Base-by-base conservation (phyloP, 2,329 filamentous ascomycete genomes). In the Colletotrichum liriopes region DNA sequence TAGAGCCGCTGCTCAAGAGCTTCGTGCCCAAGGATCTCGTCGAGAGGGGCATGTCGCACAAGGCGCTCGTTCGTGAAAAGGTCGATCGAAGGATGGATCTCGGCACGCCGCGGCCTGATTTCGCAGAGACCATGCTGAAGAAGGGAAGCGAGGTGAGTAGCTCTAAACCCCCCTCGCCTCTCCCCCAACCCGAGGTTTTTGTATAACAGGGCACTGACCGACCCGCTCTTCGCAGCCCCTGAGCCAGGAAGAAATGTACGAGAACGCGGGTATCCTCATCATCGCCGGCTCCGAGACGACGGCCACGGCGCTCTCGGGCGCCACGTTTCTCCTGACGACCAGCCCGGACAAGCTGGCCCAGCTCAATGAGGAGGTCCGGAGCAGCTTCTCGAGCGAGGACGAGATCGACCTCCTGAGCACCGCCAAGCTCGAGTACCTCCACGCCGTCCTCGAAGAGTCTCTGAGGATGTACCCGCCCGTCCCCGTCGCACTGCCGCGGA, bases 361-460 rank as follows among this genome's bases (percentile, higher is more conserved):
- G 39, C 62, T 86, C 14, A 76, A 75, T 2, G 35, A 78, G 0
- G 86, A 88, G 74, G 76, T 86, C 4, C 80, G 83, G 1, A 69
- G 75, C 0, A 43, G 77, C 0, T 85, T 85, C 64, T 61, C 74
- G 2, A 75, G 62, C 0, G 78, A 81, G 32, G 77, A 81, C 1
- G 81, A 85, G 5, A 85, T 86, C 65, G 79, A 76, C 14, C 73
- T 83, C 32, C 65, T 75, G 2, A 77, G 77, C 8, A 77, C 81
- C 8, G 73, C 76, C 41, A 73, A 76, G n/a, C 76, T 85, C 0
- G 67, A 75, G 1, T 86, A 85, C 64, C 77, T 86, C 60, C 75
- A 80, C n/a, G 85, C 84, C 2, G 79, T 77, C 54, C 73, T 87
- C 18, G 78, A 86, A 1, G 86, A 87, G 76, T 77, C 77, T 3